Percentiles rank a stretch among this genome's conserved stretches.
These are phyloP conservation scores for Spinacia oleracea DNA, from an alignment of 179 eudicot species.

Conservation along the genomic window DNA sequence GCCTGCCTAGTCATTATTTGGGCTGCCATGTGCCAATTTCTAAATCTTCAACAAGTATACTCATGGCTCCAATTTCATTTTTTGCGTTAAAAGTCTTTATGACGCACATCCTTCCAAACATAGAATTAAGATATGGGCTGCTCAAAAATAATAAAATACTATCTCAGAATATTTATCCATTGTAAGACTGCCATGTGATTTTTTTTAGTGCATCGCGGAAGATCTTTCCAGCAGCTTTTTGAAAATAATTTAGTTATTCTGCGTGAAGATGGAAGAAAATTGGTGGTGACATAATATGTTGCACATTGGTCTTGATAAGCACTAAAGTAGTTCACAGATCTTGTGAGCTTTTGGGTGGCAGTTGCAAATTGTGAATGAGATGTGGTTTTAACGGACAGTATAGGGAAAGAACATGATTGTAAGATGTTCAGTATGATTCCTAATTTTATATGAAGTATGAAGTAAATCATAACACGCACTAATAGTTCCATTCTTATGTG, in stretches of 20 bases:
- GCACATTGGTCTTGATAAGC: neutral
- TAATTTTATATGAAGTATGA: neutral
- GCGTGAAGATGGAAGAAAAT: neutral
- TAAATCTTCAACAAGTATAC: neutral
- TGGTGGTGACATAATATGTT: neutral
- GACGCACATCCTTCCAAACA: neutral
- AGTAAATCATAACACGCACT: neutral
- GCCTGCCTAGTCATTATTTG: neutral
- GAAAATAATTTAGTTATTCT: neutral
- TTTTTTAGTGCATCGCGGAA: neutral
- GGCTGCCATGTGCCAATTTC: neutral
- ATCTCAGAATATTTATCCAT: neutral
- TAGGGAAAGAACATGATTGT: neutral
- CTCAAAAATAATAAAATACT: neutral
- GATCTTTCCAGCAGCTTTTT: neutral
- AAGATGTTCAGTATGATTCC: neutral
- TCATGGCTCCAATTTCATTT: neutral
- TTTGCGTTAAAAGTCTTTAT: neutral
- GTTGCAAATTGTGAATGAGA: neutral
- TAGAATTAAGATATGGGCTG: neutral
- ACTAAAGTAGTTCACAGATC: neutral
- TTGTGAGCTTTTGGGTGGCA: neutral
- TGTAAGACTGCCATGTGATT: neutral
- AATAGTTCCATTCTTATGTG: neutral
- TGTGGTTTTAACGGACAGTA: neutral